Base-by-base conservation (phyloP, 495 filamentous ascomycete species). In the Thermochaetoides thermophila region DNA sequence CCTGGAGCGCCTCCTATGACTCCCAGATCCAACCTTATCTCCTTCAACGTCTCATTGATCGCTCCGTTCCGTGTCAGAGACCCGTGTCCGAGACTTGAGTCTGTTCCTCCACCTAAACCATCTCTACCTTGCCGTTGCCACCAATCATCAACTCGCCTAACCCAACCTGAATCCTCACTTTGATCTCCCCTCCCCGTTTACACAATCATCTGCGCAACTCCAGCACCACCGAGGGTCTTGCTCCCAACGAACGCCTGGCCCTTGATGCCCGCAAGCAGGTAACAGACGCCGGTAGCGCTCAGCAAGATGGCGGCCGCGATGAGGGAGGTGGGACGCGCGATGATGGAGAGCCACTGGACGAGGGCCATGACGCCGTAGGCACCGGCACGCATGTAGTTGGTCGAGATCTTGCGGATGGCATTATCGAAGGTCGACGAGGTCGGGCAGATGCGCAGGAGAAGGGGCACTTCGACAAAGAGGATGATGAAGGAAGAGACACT, bases 191-290 rank as follows among this genome's bases (percentile, higher is more conserved):
- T 9, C 15, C 10, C 8, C 25, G 19, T n/a, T n/a, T 26, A 95
- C 53, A 97, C 85, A 61, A 99, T 96, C 91, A 96, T 95, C 65
- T 95, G 87, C 39, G 86, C 87, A 42, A 96, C 74, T 13, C 91
- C 89, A 40, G 81, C 79, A 25, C 89, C 89, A 40, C 89, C 89
- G 37, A 99, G 62, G 14, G 91, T 96, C 75, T 96, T 96, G 66
- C 86, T 95, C 20, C 84, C 80, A 34, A 91, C 72, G 56, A 99
- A 99, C 17, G 78, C 83, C 61, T 99, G 89, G 32, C 79, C 83
- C 69, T 81, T 94, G 44, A 94, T 28, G 19, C 69, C 89, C 11
- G 89, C 89, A 29, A 87, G 60, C 7, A 66, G 64, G 53, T 99
- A 99, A 66, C 85, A 96, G 3, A 70, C 9, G 7, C 71, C 77